Conservation (phyloP, 2,329 filamentous ascomycete species). For the Mollisia scopiformis region DNA sequence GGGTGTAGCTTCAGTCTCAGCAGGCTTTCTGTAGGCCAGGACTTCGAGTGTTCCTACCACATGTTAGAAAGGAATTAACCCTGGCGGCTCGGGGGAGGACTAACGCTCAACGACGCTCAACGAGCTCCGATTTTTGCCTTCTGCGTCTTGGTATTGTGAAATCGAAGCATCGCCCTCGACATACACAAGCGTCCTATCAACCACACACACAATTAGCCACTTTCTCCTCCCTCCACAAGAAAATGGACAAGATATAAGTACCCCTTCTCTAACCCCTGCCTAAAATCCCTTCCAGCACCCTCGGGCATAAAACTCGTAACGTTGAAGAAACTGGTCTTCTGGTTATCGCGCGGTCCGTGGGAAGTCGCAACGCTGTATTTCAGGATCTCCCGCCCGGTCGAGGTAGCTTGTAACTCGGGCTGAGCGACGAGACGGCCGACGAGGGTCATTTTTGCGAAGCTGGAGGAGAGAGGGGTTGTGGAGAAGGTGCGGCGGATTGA, state of each 20-base stretch:
- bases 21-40: constrained; percentile 39
- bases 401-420: constrained; percentile 75
- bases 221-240: neutral
- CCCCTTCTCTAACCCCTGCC: constrained; percentile 82
- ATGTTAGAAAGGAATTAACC: neutral
- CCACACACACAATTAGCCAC: neutral
- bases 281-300: constrained; percentile 69
- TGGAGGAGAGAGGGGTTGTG: constrained; percentile 55
- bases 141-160: constrained; percentile 66
- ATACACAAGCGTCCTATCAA: constrained; percentile 71
- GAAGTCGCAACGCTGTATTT: constrained; percentile 77
- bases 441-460: constrained; percentile 80
- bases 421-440: constrained; percentile 81
- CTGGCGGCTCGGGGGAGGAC: constrained; percentile 39
- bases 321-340: constrained; percentile 83
- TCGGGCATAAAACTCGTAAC: constrained; percentile 73
- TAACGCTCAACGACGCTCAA: constrained; percentile 82
- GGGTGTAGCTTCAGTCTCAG: too few relatives aligned
- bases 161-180: constrained; percentile 82
- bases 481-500: constrained; percentile 47
- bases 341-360: constrained; percentile 68
- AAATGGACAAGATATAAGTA: constrained; percentile 56
- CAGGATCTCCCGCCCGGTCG: constrained; percentile 73
- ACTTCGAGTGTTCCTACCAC: constrained; percentile 50
- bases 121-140: constrained; percentile 66